phyloP scores from a whole-genome alignment of 2,329 filamentous ascomycete species.

The Cladosporium cucumerinum region DNA sequence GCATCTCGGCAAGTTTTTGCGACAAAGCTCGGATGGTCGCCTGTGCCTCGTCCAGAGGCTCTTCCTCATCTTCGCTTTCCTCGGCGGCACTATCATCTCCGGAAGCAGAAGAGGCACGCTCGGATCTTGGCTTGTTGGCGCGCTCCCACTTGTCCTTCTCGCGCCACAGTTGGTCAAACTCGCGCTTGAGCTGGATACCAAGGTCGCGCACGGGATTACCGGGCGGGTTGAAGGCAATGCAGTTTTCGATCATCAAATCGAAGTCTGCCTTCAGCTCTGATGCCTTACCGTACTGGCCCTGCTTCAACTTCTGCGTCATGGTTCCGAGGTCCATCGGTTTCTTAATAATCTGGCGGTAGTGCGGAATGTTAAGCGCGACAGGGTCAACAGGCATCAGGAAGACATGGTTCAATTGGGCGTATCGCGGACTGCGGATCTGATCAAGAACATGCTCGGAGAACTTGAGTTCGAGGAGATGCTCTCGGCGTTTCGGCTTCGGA shows the following conservation, averaged over 20 bases:
- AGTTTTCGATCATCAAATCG: constrained; percentile 81
- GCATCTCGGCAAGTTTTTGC: constrained; percentile 57
- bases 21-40: constrained; percentile 67
- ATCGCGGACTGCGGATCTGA: constrained; percentile 72
- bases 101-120: constrained; percentile 61
- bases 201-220: constrained; percentile 70
- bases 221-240: constrained; percentile 83
- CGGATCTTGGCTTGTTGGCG: constrained; percentile 65
- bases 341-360: constrained; percentile 91
- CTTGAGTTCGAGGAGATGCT: constrained; percentile 79
- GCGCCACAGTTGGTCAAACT: constrained; percentile 73
- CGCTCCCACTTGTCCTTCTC: constrained; percentile 80
- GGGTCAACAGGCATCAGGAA: constrained; percentile 88
- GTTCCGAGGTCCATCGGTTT: constrained; percentile 92
- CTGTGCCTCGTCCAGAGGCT: constrained; percentile 39
- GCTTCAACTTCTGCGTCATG: constrained; percentile 72
- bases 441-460: constrained; percentile 81
- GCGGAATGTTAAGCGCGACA: constrained; percentile 87
- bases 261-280: constrained; percentile 86
- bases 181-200: constrained; percentile 68
- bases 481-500: constrained; percentile 84
- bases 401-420: constrained; percentile 64
- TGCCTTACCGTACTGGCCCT: constrained; percentile 73
- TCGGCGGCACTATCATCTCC: constrained; percentile 70
- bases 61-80: constrained; percentile 52